Percentiles rank a stretch among this genome's conserved stretches.
Conservation (phyloP, 371 early-diverging fungal genomes). For the Entomophthora muscae region DNA sequence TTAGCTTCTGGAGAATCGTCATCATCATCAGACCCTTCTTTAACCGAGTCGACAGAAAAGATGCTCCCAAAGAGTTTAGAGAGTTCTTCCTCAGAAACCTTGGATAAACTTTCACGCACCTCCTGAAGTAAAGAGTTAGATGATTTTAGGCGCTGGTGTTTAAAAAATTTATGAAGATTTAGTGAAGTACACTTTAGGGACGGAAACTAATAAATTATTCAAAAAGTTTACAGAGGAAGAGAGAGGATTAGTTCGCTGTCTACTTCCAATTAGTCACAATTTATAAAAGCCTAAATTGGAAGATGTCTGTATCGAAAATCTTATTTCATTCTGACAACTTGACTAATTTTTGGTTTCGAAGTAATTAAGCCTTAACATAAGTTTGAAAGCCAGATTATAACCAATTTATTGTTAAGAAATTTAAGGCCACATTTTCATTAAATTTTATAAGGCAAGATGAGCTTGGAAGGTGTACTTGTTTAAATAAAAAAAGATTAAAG, state of each 20-base stretch:
- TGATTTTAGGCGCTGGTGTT: too few relatives aligned
- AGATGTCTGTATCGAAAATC: background rate
- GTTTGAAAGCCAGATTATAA: background rate
- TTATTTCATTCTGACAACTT: background rate
- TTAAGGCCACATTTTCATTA: background rate
- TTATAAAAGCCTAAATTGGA: background rate
- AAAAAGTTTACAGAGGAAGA: background rate
- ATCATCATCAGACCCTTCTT: conserved; percentile 21
- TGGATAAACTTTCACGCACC: conserved; percentile 39
- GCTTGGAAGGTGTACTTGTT: background rate
- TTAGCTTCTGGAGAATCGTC: conserved; percentile 17
- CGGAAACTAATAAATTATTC: background rate
- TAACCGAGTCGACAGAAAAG: conserved; percentile 31
- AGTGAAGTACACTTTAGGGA: too few relatives aligned
- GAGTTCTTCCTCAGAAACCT: conserved; percentile 25
- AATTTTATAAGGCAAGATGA: background rate
- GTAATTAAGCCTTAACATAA: background rate
- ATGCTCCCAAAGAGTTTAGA: conserved; percentile 22
- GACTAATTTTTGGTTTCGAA: background rate
- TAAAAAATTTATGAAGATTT: too few relatives aligned
- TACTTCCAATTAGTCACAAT: background rate
- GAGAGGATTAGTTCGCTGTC: background rate
- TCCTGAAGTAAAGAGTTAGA: conserved; percentile 23
- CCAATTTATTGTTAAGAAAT: background rate
- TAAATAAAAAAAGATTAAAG: background rate